Conservation (phyloP, 345 rosid species). For the Aurinia saxatilis region DNA sequence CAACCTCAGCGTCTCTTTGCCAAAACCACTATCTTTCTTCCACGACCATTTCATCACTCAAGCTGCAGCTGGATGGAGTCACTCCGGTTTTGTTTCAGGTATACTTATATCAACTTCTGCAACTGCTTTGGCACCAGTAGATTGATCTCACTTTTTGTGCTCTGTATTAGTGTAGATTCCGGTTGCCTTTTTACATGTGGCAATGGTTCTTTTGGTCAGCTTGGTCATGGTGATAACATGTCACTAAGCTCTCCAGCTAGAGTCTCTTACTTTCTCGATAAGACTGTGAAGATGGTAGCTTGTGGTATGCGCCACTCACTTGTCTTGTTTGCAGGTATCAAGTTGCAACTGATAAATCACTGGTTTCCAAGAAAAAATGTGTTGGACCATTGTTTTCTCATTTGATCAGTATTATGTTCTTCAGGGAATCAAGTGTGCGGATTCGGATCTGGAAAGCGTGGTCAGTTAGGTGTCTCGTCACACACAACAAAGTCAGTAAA, state of each 20-base stretch:
- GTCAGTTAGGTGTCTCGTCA: conserved; percentile 60
- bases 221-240: conserved; percentile 73
- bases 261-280: conserved; percentile 52
- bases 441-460: conserved; percentile 84
- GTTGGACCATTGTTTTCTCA: neutral
- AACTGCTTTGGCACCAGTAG: neutral
- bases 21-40: conserved; percentile 42
- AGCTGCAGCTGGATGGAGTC: conserved; percentile 89
- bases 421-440: conserved; percentile 48
- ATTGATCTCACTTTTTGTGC: neutral
- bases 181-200: conserved; percentile 77
- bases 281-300: conserved; percentile 53
- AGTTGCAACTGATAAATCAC: neutral
- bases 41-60: conserved; percentile 34
- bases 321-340: conserved; percentile 64
- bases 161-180: conserved; percentile 28
- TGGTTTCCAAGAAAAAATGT: neutral
- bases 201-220: conserved; percentile 92
- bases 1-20: conserved; percentile 31
- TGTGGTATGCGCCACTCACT: conserved; percentile 96
- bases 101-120: neutral
- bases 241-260: conserved; percentile 46
- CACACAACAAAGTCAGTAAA: conserved; percentile 37
- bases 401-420: conserved; percentile 17
- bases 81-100: conserved; percentile 89